These are phyloP conservation scores for Beauveria pseudobassiana DNA, from an alignment of 2,329 filamentous ascomycete genomes.

Conservation along the genomic window DNA sequence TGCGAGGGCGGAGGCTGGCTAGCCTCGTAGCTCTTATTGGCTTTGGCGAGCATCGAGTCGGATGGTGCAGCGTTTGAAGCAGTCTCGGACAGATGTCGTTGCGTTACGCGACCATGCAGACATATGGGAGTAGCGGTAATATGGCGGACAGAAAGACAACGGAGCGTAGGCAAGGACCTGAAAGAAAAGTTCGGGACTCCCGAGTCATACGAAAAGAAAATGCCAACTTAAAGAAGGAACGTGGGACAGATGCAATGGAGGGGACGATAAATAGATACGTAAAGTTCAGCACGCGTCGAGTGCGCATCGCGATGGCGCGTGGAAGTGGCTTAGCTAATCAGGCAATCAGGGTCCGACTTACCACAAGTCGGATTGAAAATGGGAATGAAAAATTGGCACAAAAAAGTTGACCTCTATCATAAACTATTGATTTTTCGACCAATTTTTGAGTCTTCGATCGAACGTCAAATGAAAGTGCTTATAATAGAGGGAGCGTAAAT, in stretches of 20 bases:
- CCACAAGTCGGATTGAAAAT: neutral
- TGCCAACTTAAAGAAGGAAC: neutral
- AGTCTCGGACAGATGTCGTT: slow-evolving; percentile 8
- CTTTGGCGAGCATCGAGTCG: slow-evolving; percentile 29
- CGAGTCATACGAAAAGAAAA: slow-evolving; percentile 23
- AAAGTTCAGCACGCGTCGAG: neutral
- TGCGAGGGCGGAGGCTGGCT: slow-evolving; percentile 23
- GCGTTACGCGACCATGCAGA: slow-evolving; percentile 2
- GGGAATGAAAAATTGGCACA: neutral
- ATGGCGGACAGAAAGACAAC: slow-evolving; percentile 16
- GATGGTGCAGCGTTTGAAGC: neutral
- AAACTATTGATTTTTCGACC: too few relatives aligned
- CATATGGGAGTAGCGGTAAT: slow-evolving; percentile 20
- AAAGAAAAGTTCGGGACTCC: slow-evolving; percentile 22
- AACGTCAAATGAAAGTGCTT: too few relatives aligned
- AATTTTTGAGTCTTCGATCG: too few relatives aligned
- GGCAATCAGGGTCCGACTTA: neutral
- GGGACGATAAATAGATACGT: neutral
- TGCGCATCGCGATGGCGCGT: neutral
- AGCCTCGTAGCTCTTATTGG: slow-evolving; percentile 31
- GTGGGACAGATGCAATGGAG: neutral
- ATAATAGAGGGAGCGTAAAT: too few relatives aligned
- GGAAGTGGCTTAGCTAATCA: neutral
- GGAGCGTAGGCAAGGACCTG: slow-evolving; percentile 30
- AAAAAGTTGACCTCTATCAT: too few relatives aligned